Evolutionary conservation across 352 stramenopile genomes (phyloP), one percentile per base, ranked within the genome.

Genomic region (Phytophthora tentaculata): DNA sequence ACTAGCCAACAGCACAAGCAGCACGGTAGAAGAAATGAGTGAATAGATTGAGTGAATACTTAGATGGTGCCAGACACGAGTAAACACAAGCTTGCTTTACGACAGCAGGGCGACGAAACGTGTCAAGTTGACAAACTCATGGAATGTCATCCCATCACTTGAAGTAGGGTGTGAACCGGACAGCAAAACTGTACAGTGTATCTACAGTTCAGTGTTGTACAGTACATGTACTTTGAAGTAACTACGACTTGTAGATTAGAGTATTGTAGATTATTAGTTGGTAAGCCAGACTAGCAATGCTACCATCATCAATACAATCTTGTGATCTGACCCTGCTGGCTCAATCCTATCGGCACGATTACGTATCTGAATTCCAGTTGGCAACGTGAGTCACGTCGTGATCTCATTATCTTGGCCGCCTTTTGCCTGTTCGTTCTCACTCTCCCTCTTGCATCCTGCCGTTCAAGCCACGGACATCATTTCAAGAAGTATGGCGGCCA

Each of bases 401-500:
- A 32, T 8, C 28, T 32, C 28, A 32, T 32, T 8, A 14, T 39
- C 8, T 39, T 39, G 32, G 2, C 32, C 32, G 8, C 32, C 32
- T 16, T 39, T 39, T 39, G 8, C 14, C 32, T 39, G 32, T 39
- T 39, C 32, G 32, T 12, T 39, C 32, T 59, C 52, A 59, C 49
- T 55, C 28, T 64, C 22, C 10, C 29, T 41, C 26, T 57, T 49
- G 35, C 54, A 41, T 19, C 14, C 10, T 49, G 14, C 29, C 22
- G 9, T 49, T 26, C 59, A 61, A 45, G 24, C 29, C n/a, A 3
- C 24, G 13, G 20, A 20, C 8, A 3, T 32, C 48, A 35, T 43
- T 19, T 26, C 29, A 29, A n/a, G 5, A 22, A 24, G 7, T 23
- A 16, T 22, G 9, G 20, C 47, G 50, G 24, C 22, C 16, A 54